Percentiles rank a stretch among this genome's conserved stretches.
These are phyloP conservation scores for Stereocaulon alpinum DNA, from an alignment of 495 filamentous ascomycete species.

Conservation along the genomic window DNA sequence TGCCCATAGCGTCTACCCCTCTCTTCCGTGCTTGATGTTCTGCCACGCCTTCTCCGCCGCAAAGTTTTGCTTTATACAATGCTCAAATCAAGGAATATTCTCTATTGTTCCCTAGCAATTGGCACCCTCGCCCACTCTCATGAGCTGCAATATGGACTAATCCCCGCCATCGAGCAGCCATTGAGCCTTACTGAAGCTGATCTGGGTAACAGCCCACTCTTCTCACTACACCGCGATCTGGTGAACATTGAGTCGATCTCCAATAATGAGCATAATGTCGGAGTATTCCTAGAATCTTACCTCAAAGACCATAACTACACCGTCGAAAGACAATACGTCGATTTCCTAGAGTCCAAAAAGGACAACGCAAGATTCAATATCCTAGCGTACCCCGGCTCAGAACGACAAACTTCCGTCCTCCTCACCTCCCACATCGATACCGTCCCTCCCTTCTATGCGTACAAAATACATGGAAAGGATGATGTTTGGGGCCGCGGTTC, in stretches of 20 bases:
- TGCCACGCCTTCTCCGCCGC: background rate
- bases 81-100: background rate
- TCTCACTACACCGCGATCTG: conserved; percentile 66
- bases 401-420: conserved; percentile 51
- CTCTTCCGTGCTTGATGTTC: background rate
- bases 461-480: conserved; percentile 34
- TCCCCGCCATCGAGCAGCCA: background rate
- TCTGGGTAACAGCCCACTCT: conserved; percentile 34
- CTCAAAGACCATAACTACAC: conserved; percentile 55
- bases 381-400: conserved; percentile 58
- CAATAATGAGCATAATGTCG: conserved; percentile 59
- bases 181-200: background rate
- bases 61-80: background rate
- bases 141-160: background rate
- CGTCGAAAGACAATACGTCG: conserved; percentile 51
- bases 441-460: conserved; percentile 57
- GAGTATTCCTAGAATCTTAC: conserved; percentile 55
- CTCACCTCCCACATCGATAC: conserved; percentile 68
- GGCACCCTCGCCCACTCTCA: background rate
- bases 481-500: conserved; percentile 65
- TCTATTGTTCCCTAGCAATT: background rate
- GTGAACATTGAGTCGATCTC: conserved; percentile 67
- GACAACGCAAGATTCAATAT: conserved; percentile 53
- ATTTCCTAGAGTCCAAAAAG: conserved; percentile 19
- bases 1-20: background rate